A percentile compares a stretch with the other conserved stretches of the same genome.
These are phyloP conservation scores for Mollisiaceae sp. DNA, from an alignment of 2,329 filamentous ascomycete species.

Conservation along the genomic window DNA sequence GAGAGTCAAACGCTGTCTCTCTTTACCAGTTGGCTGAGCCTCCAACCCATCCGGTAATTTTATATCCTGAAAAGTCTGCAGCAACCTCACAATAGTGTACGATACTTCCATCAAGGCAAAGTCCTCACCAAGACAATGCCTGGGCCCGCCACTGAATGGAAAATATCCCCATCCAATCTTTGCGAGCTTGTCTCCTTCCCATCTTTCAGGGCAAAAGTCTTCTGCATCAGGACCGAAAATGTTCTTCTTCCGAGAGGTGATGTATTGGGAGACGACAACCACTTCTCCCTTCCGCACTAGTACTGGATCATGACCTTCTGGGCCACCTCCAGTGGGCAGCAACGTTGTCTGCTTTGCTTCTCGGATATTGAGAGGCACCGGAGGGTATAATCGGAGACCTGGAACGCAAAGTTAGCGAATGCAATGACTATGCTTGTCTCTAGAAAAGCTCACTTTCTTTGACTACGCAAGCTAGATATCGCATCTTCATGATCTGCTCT, in stretches of 20 bases:
- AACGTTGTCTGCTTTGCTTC: background rate
- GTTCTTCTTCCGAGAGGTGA: background rate
- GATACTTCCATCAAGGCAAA: conserved; percentile 44
- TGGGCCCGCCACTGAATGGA: conserved; percentile 40
- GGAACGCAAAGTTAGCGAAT: background rate
- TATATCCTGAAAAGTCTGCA: conserved; percentile 32
- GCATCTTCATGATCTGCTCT: conserved; percentile 1
- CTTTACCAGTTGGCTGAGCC: background rate
- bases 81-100: conserved; percentile 42
- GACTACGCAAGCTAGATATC: background rate
- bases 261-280: background rate
- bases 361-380: background rate
- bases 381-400: background rate
- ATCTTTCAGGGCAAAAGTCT: background rate
- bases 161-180: background rate
- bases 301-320: background rate
- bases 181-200: background rate
- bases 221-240: conserved; percentile 7
- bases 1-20: background rate
- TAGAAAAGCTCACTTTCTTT: conserved; percentile 3
- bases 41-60: background rate
- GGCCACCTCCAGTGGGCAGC: background rate
- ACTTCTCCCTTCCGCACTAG: background rate
- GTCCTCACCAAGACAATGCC: conserved; percentile 45
- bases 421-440: background rate